Percentiles rank a stretch among this genome's conserved stretches.
Conservation (phyloP, 164 flowering plant species). For the Magnolia officinalis region DNA sequence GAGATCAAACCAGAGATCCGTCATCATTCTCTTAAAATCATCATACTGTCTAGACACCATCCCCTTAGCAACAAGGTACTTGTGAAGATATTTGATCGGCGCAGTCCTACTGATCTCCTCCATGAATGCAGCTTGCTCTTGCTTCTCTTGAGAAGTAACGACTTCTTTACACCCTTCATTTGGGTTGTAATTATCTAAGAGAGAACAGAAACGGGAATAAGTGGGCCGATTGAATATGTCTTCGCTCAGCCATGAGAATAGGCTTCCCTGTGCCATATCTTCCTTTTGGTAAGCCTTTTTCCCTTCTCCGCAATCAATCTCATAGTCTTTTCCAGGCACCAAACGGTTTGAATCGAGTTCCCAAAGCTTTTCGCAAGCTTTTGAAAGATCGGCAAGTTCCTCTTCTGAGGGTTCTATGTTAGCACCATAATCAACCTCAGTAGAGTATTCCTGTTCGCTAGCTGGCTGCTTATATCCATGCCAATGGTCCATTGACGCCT, state of each 20-base stretch:
- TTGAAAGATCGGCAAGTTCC: constrained; percentile 69
- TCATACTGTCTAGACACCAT: constrained; percentile 39
- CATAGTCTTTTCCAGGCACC: constrained; percentile 80
- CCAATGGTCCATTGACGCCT: constrained; percentile 69
- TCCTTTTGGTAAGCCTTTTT: constrained; percentile 69
- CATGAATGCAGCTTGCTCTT: constrained; percentile 84
- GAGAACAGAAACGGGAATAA: constrained; percentile 77
- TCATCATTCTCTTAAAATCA: constrained; percentile 70
- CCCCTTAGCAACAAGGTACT: constrained; percentile 60
- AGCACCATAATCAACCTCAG: constrained; percentile 39
- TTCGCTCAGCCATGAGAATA: constrained; percentile 64
- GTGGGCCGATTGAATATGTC: constrained; percentile 71
- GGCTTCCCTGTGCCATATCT: constrained; percentile 75
- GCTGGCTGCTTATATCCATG: constrained; percentile 57
- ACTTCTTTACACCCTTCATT: constrained; percentile 70
- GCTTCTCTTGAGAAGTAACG: constrained; percentile 71
- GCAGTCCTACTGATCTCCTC: constrained; percentile 94
- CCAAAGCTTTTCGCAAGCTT: constrained; percentile 90
- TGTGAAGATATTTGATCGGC: constrained; percentile 85
- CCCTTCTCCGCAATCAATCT: constrained; percentile 91
- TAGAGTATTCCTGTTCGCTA: constrained; percentile 67
- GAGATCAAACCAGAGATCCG: constrained; percentile 77
- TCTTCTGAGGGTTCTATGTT: constrained; percentile 49
- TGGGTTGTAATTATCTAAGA: constrained; percentile 91
- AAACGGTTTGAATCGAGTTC: constrained; percentile 83